Percentiles rank a stretch among this genome's conserved stretches.
Evolutionary conservation across 805 yeast species (phyloP).

Genomic region (Millerago galiae): DNA sequence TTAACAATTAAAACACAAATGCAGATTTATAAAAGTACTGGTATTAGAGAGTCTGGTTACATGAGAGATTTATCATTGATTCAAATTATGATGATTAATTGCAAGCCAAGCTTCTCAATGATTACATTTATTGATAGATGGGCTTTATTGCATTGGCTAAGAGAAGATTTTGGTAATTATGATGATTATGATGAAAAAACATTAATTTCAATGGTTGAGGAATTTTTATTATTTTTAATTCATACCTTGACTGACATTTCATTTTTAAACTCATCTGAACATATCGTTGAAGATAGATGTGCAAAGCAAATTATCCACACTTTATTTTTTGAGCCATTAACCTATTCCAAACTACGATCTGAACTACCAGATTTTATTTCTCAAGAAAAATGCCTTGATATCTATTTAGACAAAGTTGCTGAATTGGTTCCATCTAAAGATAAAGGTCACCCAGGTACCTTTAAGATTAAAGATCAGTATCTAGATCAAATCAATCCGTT

Average conservation of each 20-base stretch:
- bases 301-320: slow-evolving; percentile 73
- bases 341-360: slow-evolving; percentile 62
- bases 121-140: slow-evolving; percentile 61
- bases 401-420: slow-evolving; percentile 49
- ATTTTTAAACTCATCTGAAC: slow-evolving; percentile 45
- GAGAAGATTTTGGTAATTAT: slow-evolving; percentile 32
- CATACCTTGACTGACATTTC: slow-evolving; percentile 62
- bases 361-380: slow-evolving; percentile 72
- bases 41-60: slow-evolving; percentile 77
- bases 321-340: slow-evolving; percentile 67
- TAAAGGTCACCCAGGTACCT: slow-evolving; percentile 53
- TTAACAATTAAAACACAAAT: slow-evolving; percentile 71
- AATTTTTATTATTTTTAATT: slow-evolving; percentile 63
- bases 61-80: slow-evolving; percentile 69
- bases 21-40: slow-evolving; percentile 69
- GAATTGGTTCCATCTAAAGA: slow-evolving; percentile 57
- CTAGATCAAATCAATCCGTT: slow-evolving; percentile 67
- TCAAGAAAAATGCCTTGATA: slow-evolving; percentile 68
- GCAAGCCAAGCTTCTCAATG: slow-evolving; percentile 50
- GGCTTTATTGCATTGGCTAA: slow-evolving; percentile 53
- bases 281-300: slow-evolving; percentile 44
- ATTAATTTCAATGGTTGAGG: slow-evolving; percentile 67
- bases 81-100: slow-evolving; percentile 53
- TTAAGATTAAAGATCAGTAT: slow-evolving; percentile 54
- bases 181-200: slow-evolving; percentile 39